Evolutionary conservation across 2,329 filamentous ascomycete genomes (phyloP).

Genomic region (Apiospora pterosperma): DNA sequence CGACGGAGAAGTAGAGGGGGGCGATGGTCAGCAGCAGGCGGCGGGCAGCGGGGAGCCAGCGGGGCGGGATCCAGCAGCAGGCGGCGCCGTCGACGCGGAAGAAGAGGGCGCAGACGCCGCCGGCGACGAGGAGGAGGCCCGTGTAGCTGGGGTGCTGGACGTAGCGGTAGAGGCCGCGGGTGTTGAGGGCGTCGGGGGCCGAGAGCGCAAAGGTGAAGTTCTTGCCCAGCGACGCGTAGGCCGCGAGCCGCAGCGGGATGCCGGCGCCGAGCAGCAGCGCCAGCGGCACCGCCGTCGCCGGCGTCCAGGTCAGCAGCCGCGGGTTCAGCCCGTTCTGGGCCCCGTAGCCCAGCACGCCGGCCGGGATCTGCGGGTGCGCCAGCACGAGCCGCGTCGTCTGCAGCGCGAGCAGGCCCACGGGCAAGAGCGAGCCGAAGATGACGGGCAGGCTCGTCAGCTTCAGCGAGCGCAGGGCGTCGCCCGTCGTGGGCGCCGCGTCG

Average conservation of each 20-base stretch:
- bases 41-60: conserved; percentile 9
- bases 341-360: conserved; percentile 24
- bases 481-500: neutral
- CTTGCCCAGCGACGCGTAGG: conserved; percentile 42
- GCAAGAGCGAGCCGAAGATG: conserved; percentile 17
- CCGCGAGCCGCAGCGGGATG: conserved; percentile 24
- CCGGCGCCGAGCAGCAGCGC: conserved; percentile 28
- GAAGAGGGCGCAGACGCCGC: conserved; percentile 29
- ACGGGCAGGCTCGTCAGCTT: conserved; percentile 23
- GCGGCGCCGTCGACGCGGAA: conserved; percentile 33
- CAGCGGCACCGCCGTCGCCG: conserved; percentile 30
- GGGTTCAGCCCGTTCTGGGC: conserved; percentile 28
- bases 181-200: conserved; percentile 41
- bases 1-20: conserved; percentile 10
- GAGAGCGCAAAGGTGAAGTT: conserved; percentile 53
- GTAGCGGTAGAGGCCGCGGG: conserved; percentile 43
- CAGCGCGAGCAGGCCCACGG: conserved; percentile 20
- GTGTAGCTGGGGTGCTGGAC: conserved; percentile 53
- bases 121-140: conserved; percentile 33
- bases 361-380: conserved; percentile 19
- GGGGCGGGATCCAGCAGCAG: conserved; percentile 34
- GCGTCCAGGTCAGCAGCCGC: conserved; percentile 33
- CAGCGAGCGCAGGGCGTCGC: conserved; percentile 14
- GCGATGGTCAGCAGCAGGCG: conserved; percentile 7
- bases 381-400: conserved; percentile 17